Base-by-base conservation (phyloP, 1,139 yeast genomes). In the Keqinozyma sinolaborantium region DNA sequence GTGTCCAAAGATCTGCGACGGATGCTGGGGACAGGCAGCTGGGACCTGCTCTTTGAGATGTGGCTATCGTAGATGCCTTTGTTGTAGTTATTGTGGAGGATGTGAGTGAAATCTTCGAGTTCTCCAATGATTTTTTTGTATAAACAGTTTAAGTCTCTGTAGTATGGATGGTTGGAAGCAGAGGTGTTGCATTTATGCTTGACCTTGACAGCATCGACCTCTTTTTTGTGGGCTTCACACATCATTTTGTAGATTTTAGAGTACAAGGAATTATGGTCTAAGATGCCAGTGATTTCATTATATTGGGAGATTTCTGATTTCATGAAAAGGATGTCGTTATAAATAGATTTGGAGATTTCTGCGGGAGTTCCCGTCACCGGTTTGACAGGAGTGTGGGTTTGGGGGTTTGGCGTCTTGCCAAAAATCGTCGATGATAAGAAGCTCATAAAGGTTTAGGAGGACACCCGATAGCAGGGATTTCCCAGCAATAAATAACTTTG, bases 221-320 rank as follows among this genome's bases (percentile, higher is more conserved):
- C 34, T 11, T 20, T 23, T 2, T 13, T 11, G 14, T 42, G 47
- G 18, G 30, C 25, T 10, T 26, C 10, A 24, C 42, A 45, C 2
- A 42, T 33, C 11, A 36, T 14, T 24, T 42, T 42, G 33, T 20
- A 44, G 7, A 44, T 28, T 29, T 44, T 44, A 26, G 39, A 42
- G 30, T 39, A 40, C 2, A 42, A 33, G 3, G 42, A 33, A 23
- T 35, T 35, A 14, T 19, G 28, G 2, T 25, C 27, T 15, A 43
- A 39, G 2, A 42, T 30, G 9, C 28, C 29, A 2, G 44, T 43
- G 15, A 31, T 20, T 14, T 42, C 34, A 25, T 38, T 44, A 18
- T 32, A 39, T 10, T 26, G 23, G 14, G 34, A 33, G 2, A 44
- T 42, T 9, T 42, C 41, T 30, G 37, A 41, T 30, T 37, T 42